phyloP scores from a whole-genome alignment of 2,329 filamentous ascomycete species.

The Claviceps monticola region DNA sequence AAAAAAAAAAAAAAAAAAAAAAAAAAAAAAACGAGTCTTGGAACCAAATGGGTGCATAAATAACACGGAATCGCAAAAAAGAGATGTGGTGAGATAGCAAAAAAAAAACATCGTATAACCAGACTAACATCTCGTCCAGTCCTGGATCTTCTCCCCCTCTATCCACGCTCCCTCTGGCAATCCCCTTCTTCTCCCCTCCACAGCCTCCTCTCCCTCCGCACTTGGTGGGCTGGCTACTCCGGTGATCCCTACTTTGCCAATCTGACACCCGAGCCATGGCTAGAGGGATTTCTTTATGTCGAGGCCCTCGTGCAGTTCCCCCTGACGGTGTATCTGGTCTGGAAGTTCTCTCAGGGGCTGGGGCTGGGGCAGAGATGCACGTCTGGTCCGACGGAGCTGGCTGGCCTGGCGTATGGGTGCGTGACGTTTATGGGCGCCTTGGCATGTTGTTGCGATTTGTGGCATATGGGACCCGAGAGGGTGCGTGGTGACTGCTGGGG shows the following conservation, averaged over 20 bases:
- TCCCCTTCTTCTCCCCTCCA: slow-evolving; percentile 30
- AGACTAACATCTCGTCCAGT: slow-evolving; percentile 18
- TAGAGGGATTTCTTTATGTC: slow-evolving; percentile 34
- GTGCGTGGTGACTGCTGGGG: slow-evolving; percentile 26
- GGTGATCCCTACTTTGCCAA: slow-evolving; percentile 39
- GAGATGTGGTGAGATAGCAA: neutral
- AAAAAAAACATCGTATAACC: neutral
- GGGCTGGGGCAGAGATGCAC: slow-evolving; percentile 10
- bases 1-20: no score
- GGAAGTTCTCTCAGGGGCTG: slow-evolving; percentile 21
- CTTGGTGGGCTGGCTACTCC: slow-evolving; percentile 31
- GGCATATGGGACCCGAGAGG: slow-evolving; percentile 32
- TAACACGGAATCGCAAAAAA: neutral
- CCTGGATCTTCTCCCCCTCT: slow-evolving; percentile 40
- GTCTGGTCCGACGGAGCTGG: slow-evolving; percentile 30
- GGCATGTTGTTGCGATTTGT: slow-evolving; percentile 36
- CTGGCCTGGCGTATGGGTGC: slow-evolving; percentile 36
- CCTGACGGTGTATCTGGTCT: slow-evolving; percentile 32
- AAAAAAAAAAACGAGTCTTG: neutral
- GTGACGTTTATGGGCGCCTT: slow-evolving; percentile 37
- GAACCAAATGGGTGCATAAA: neutral
- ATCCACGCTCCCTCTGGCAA: slow-evolving; percentile 32
- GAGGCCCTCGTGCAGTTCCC: slow-evolving; percentile 39
- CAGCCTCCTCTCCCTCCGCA: slow-evolving; percentile 29
- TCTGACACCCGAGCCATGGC: slow-evolving; percentile 30